phyloP scores from a whole-genome alignment of 2,329 filamentous ascomycete genomes.

The Tolypocladium tropicale region DNA sequence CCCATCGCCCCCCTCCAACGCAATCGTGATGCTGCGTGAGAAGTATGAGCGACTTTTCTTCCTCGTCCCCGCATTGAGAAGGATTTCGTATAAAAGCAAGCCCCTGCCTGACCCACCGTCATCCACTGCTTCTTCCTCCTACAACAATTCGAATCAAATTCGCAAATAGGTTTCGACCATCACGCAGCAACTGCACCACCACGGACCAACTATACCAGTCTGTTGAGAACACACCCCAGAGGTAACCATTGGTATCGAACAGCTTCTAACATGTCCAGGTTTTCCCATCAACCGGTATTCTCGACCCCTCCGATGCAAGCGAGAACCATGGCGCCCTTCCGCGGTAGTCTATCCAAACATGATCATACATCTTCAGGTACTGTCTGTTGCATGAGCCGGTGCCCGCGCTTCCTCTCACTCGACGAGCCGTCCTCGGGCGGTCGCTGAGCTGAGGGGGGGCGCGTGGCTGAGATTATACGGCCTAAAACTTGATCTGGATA shows the following conservation, averaged over 20 bases:
- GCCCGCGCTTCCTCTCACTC: conserved; percentile 21
- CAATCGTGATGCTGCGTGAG: neutral
- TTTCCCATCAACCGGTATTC: conserved; percentile 14
- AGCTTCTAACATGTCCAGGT: conserved; percentile 6
- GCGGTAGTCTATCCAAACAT: conserved; percentile 24
- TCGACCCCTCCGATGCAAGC: conserved; percentile 7
- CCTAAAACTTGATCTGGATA: conserved; percentile 94
- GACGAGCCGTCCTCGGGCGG: neutral
- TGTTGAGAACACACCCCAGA: neutral
- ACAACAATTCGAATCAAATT: neutral
- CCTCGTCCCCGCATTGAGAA: neutral
- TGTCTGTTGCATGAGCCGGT: conserved; percentile 54
- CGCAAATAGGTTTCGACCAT: no score
- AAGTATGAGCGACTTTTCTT: neutral
- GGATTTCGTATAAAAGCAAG: neutral
- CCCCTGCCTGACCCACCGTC: neutral
- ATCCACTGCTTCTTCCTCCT: neutral
- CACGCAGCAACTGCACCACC: neutral
- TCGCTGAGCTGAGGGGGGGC: conserved; percentile 6
- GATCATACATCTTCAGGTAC: conserved; percentile 30
- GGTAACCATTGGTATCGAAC: neutral
- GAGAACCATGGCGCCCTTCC: conserved; percentile 23
- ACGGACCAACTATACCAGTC: neutral
- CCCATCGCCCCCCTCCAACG: neutral
- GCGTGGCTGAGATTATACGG: conserved; percentile 75